Evolutionary conservation across 2,329 filamentous ascomycete species (phyloP).

Genomic region (Penicillium crustosum): DNA sequence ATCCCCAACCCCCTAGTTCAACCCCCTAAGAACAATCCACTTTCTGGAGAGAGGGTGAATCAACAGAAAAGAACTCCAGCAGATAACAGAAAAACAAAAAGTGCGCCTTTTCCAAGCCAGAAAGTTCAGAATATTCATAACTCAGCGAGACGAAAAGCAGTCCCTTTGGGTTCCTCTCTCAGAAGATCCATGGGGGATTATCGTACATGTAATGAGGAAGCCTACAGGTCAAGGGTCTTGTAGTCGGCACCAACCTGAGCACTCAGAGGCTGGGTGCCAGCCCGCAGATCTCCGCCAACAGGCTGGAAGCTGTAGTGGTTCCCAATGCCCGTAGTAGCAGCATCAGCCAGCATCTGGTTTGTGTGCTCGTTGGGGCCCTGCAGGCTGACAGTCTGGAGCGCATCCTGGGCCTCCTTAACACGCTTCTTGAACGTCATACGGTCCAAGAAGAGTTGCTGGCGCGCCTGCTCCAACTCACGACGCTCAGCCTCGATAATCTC

Average conservation of each 20-base stretch:
- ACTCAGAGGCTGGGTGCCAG: slow-evolving; percentile 42
- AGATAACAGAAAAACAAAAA: slow-evolving; percentile 20
- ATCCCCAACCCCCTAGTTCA: slow-evolving; percentile 9
- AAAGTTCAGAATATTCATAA: slow-evolving; percentile 29
- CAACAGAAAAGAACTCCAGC: slow-evolving; percentile 26
- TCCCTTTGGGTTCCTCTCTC: slow-evolving; percentile 11
- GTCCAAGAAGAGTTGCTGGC: slow-evolving; percentile 92
- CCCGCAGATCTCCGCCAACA: slow-evolving; percentile 30
- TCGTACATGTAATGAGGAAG: slow-evolving; percentile 25
- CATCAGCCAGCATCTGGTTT: slow-evolving; percentile 36
- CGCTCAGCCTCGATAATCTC: slow-evolving; percentile 87
- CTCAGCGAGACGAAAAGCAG: slow-evolving; percentile 16
- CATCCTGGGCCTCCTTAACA: slow-evolving; percentile 77
- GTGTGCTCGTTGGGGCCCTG: slow-evolving; percentile 46
- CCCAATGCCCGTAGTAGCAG: slow-evolving; percentile 36
- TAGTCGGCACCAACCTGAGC: slow-evolving; percentile 42
- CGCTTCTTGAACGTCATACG: slow-evolving; percentile 85
- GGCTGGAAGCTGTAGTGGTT: slow-evolving; percentile 46
- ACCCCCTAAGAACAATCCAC: slow-evolving; percentile 14
- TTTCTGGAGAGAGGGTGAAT: slow-evolving; percentile 16
- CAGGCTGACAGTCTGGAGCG: slow-evolving; percentile 52
- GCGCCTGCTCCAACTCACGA: slow-evolving; percentile 83
- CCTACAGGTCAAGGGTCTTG: slow-evolving; percentile 45
- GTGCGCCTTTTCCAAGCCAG: slow-evolving; percentile 34
- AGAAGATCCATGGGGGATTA: slow-evolving; percentile 23